These are phyloP conservation scores for Triangularia setosa DNA, from an alignment of 2,329 filamentous ascomycete genomes.

Conservation along the genomic window DNA sequence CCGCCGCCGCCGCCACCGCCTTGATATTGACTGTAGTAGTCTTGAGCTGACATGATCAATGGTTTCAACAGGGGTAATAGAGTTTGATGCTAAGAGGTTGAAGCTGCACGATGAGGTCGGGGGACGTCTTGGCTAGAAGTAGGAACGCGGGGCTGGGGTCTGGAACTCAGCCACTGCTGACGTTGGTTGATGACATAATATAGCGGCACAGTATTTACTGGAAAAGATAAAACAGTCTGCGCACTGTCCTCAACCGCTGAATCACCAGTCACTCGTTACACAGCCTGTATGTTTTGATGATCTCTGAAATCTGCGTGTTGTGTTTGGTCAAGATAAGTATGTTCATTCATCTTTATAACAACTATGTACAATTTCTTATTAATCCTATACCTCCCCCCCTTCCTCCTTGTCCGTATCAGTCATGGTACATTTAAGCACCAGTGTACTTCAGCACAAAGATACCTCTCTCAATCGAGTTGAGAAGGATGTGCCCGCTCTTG, in stretches of 20 bases:
- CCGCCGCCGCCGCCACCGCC: neutral
- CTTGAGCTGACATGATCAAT: neutral
- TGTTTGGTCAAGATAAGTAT: neutral
- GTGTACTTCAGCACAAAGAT: slow-evolving; percentile 43
- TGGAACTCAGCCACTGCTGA: neutral
- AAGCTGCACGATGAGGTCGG: neutral
- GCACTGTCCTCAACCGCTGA: neutral
- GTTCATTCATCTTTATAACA: neutral
- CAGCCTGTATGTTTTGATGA: too few relatives aligned
- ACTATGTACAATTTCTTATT: neutral
- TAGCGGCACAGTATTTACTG: neutral
- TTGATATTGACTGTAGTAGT: neutral
- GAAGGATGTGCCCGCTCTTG: slow-evolving; percentile 44
- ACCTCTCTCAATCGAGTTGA: slow-evolving; percentile 51
- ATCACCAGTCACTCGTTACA: neutral
- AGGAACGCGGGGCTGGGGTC: neutral
- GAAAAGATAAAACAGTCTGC: neutral
- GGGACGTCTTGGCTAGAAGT: neutral
- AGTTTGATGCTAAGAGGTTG: neutral
- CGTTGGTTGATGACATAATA: neutral
- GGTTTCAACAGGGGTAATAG: neutral
- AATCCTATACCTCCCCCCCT: neutral
- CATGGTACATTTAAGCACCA: neutral
- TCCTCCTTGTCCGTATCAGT: too few relatives aligned
- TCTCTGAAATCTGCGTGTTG: too few relatives aligned